Conservation (phyloP, 495 filamentous ascomycete species). For the Sordaria brevicollis region DNA sequence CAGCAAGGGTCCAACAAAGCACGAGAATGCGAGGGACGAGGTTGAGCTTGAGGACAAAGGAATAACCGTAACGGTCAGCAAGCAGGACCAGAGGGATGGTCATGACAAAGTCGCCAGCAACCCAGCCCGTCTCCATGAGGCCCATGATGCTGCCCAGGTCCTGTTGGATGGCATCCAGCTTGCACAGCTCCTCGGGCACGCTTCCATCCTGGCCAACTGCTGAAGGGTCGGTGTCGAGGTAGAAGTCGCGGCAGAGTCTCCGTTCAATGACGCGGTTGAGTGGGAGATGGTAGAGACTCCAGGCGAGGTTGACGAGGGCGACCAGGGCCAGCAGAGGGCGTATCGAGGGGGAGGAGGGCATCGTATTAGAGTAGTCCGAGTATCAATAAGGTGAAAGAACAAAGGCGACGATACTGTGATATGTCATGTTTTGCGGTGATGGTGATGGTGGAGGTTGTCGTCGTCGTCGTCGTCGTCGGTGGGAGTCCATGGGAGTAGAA, state of each 20-base stretch:
- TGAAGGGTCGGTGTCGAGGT: conserved; percentile 24
- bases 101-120: conserved; percentile 36
- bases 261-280: conserved; percentile 38
- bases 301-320: conserved; percentile 33
- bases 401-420: too few relatives aligned
- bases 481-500: background rate
- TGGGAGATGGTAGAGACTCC: conserved; percentile 35
- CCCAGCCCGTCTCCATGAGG: conserved; percentile 32
- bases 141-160: conserved; percentile 35
- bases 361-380: background rate
- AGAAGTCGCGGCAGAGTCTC: conserved; percentile 37
- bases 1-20: conserved; percentile 28
- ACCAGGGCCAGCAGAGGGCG: conserved; percentile 26
- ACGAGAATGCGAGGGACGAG: conserved; percentile 28
- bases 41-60: conserved; percentile 28
- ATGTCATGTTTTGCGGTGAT: background rate
- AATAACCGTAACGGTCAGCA: conserved; percentile 27
- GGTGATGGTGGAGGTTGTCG: too few relatives aligned
- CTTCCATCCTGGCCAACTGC: conserved; percentile 21
- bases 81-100: conserved; percentile 34
- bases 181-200: conserved; percentile 36
- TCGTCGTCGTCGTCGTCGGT: background rate
- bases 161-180: conserved; percentile 34
- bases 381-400: too few relatives aligned
- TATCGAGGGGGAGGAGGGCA: conserved; percentile 9